Percentiles rank a stretch among this genome's conserved stretches.
These are phyloP conservation scores for Massariosphaeria phaeospora DNA, from an alignment of 495 filamentous ascomycete species.

Conservation along the genomic window DNA sequence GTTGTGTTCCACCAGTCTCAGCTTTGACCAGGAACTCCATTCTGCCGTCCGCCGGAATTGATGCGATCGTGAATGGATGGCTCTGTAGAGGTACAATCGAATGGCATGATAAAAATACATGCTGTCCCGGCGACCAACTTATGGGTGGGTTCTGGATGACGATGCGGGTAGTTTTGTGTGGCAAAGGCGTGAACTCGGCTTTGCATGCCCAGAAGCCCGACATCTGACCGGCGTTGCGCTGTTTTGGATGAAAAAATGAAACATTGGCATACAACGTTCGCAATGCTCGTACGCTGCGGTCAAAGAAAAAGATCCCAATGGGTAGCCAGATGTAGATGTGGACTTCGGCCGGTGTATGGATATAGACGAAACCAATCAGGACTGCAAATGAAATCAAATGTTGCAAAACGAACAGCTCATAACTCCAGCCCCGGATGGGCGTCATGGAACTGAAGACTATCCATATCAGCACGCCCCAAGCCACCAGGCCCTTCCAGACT, in stretches of 20 bases:
- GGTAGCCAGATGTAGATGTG: constrained; percentile 66
- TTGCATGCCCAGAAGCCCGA: constrained; percentile 43
- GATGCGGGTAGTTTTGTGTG: constrained; percentile 60
- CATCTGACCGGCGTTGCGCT: constrained; percentile 25
- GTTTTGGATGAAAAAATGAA: constrained; percentile 50
- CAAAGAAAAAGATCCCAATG: constrained; percentile 64
- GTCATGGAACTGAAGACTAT: constrained; percentile 62
- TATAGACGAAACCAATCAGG: constrained; percentile 62
- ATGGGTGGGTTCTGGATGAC: constrained; percentile 65
- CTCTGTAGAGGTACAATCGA: constrained; percentile 62
- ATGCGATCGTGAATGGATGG: constrained; percentile 79
- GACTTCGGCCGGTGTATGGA: constrained; percentile 56
- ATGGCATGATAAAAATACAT: constrained; percentile 71
- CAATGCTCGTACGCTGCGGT: constrained; percentile 55
- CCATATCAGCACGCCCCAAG: constrained; percentile 70
- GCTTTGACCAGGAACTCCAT: constrained; percentile 71
- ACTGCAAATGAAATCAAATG: constrained; percentile 64
- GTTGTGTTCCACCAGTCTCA: constrained; percentile 64
- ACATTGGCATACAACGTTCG: constrained; percentile 61
- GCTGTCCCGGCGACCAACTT: constrained; percentile 71
- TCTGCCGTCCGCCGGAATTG: constrained; percentile 51
- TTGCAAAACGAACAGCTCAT: constrained; percentile 79
- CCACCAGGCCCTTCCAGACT: constrained; percentile 62
- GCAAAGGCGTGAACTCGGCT: constrained; percentile 59
- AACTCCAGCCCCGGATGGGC: constrained; percentile 62